phyloP scores from a whole-genome alignment of 1,284 basidiomycete species.

The Veloporphyrellus conicus region DNA sequence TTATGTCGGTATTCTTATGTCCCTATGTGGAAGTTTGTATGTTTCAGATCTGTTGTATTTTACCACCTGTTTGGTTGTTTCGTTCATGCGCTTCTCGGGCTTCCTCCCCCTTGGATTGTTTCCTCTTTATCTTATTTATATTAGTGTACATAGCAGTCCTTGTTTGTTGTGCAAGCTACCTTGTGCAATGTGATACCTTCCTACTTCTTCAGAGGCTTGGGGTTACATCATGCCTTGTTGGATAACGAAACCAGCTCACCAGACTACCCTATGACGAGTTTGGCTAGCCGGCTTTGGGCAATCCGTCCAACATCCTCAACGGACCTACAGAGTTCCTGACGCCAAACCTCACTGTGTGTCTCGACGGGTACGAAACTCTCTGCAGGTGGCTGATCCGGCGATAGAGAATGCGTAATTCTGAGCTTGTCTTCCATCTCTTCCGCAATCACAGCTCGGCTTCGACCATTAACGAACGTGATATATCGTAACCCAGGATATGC shows the following conservation, averaged over 20 bases:
- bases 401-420: constrained; percentile 47
- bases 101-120: background rate
- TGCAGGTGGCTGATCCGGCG: constrained; percentile 39
- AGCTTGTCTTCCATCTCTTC: constrained; percentile 75
- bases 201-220: background rate
- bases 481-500: constrained; percentile 74
- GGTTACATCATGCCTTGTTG: no score
- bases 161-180: constrained; percentile 1
- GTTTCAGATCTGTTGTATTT: constrained; percentile 29
- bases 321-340: constrained; percentile 63
- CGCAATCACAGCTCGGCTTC: constrained; percentile 66
- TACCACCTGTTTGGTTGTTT: constrained; percentile 3
- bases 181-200: constrained; percentile 17
- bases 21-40: constrained; percentile 14
- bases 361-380: constrained; percentile 40
- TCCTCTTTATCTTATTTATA: constrained; percentile 5
- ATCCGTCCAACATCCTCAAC: constrained; percentile 72
- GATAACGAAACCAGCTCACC: constrained; percentile 10
- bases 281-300: constrained; percentile 60
- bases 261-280: constrained; percentile 14
- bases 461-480: constrained; percentile 88
- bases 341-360: constrained; percentile 50
- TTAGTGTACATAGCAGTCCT: constrained; percentile 11
- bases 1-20: constrained; percentile 34
- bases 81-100: constrained; percentile 2